These are phyloP conservation scores for Podaxis sp. DNA, from an alignment of 768 basidiomycete genomes.

Conservation along the genomic window DNA sequence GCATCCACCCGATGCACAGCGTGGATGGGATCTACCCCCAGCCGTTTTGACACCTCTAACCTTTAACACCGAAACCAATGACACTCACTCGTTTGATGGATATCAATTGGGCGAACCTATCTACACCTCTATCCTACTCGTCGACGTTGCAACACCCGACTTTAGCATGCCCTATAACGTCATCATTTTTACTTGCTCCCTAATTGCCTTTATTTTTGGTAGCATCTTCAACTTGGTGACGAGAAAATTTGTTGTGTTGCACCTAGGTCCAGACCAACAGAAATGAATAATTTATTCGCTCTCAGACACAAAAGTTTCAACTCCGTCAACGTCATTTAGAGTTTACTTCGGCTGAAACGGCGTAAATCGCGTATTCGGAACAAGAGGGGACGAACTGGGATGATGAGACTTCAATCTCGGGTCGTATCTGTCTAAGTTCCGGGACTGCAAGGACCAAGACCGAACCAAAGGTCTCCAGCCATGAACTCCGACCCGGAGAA, in stretches of 20 bases:
- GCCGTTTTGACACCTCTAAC: constrained; percentile 61
- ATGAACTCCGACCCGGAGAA: background rate
- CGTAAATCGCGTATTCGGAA: background rate
- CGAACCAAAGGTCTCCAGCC: background rate
- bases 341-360: background rate
- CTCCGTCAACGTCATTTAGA: background rate
- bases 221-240: constrained; percentile 86
- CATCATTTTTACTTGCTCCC: constrained; percentile 91
- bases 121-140: constrained; percentile 78
- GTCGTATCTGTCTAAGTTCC: background rate
- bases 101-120: constrained; percentile 24
- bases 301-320: background rate
- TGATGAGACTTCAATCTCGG: background rate
- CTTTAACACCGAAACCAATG: constrained; percentile 14
- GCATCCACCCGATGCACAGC: constrained; percentile 91
- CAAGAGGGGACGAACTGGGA: background rate
- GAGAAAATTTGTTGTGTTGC: constrained; percentile 66
- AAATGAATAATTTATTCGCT: background rate
- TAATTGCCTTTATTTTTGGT: constrained; percentile 92
- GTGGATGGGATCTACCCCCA: constrained; percentile 91
- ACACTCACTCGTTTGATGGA: constrained; percentile 26
- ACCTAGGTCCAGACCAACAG: constrained; percentile 14
- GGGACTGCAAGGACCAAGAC: background rate
- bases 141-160: constrained; percentile 96
- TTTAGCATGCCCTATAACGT: constrained; percentile 99